Evolutionary conservation across 169 alveolate species (phyloP), one percentile per base, ranked within the genome.

Genomic region (Plasmodium fragile): DNA sequence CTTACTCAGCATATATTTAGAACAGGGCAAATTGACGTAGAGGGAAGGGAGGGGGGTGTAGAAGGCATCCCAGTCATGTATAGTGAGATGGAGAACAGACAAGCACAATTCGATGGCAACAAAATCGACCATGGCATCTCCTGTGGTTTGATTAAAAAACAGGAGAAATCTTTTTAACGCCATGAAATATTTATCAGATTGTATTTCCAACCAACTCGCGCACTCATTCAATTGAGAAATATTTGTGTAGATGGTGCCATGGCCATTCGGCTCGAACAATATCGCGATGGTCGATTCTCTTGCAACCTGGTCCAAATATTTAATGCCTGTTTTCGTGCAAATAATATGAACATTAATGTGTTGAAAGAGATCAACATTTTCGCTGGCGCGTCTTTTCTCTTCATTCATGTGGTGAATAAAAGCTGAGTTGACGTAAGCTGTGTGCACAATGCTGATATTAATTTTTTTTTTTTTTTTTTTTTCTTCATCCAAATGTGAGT

Each of bases 191-290:
- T 4, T 41, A 65, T 90, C 92, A 11, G 69, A 34, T 25, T 59
- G 18, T 5, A 90, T 90, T 71, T 39, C 6, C 52, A 80, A 71
- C 6, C 36, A n/a, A 1, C 4, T 18, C 16, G 94, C 28, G 92
- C 94, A 90, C 71, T 59, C 83, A n/a, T 90, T 18, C 41, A 90
- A 79, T 25, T 81, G 22, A 3, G 70, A 32, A 55, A 81, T 22
- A 90, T 90, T 32, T n/a, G 79, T 53, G 52, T 90, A 90, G 5
- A 90, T 90, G 25, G 92, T 83, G 1, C 97, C 97, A 72, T 96
- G 97, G 3, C 97, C 97, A 87, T 96, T 96, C n/a, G 96, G 55
- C 73, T 96, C 97, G 69, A 95, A 96, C 30, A 92, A 83, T n/a
- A 96, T 81, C 0, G 96, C 92, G 16, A 96, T 73, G 59, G 94